Base-by-base conservation (phyloP, 73 alveolate species). In the Breviolum minutum region DNA sequence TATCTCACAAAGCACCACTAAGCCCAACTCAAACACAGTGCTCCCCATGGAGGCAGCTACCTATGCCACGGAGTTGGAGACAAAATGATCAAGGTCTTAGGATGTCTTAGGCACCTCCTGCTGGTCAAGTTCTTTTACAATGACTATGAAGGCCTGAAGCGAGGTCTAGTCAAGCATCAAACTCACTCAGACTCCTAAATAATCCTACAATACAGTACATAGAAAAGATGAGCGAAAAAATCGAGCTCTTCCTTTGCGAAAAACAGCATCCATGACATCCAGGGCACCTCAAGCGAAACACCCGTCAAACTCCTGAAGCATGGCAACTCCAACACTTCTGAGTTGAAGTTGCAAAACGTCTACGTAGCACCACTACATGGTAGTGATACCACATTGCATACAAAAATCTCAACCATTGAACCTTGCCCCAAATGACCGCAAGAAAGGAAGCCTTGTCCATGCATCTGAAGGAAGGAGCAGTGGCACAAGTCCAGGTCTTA, bases 401-500 rank as follows among this genome's bases (percentile, higher is more conserved):
- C 19, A 17, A 20, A 20, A 71, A 71, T 71, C 29, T 71, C 81
- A n/a, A 13, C 81, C 10, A 30, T 20, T 71, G 30, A 20, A 8
- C 54, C 54, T 40, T 40, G 54, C 54, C 54, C 54, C 81, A 71
- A 71, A 60, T n/a, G 86, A 9, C 14, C 86, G 13, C 86, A n/a
- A 77, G 5, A 62, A 77, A 81, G 27, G 63, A 19, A 19, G 54
- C 96, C 96, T 89, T 14, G 96, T 89, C 96, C 96, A 89, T n/a
- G 81, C 96, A 8, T 40, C 77, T 48, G 86, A 60, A 30, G 40
- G 29, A 32, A 89, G 86, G 24, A 62, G 32, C 48, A 89, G 86
- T 4, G 96, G 96, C 61, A 89, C 96, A 7, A 89, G 96, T 8
- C 96, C 96, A 7, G 96, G 96, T 32, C 96, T 73, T 5, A 89